These are phyloP conservation scores for Eucalyptus urophylla DNA, from an alignment of 345 rosid species.

Conservation along the genomic window DNA sequence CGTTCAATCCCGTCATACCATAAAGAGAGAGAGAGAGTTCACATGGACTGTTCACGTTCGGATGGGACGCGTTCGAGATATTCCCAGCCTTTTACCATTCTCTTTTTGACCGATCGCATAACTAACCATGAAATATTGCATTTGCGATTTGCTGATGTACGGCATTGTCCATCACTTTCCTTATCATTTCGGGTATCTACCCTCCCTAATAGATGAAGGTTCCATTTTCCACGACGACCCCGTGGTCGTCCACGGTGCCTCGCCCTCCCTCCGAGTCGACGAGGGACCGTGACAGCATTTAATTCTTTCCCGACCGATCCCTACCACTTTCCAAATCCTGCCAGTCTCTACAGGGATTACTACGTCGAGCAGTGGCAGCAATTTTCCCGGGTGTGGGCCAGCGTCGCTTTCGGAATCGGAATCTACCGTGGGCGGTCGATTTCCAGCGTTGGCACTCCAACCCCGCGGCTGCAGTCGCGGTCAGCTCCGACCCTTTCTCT, in stretches of 20 bases:
- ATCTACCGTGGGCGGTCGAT: not conserved
- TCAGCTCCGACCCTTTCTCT: not conserved
- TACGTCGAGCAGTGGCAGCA: not conserved
- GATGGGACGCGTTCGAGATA: not conserved
- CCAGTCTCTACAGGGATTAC: not conserved
- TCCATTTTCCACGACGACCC: not conserved
- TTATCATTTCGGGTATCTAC: not conserved
- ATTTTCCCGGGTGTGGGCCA: not conserved
- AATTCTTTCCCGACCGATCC: not conserved
- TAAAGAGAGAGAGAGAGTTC: too few species aligned
- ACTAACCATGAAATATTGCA: not conserved
- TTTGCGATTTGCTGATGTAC: too few species aligned
- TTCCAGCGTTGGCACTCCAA: not conserved
- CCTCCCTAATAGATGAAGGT: not conserved
- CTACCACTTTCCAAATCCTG: not conserved
- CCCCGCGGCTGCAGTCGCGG: not conserved
- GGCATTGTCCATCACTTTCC: not conserved
- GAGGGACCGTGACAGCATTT: not conserved
- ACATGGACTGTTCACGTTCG: not conserved
- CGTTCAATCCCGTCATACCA: not conserved
- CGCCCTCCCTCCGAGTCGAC: not conserved
- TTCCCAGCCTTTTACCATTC: not conserved
- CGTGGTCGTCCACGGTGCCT: not conserved
- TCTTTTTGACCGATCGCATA: not conserved
- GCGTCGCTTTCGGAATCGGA: not conserved